Base-by-base conservation (phyloP, 345 rosid genomes). In the Hibiscus syriacus region DNA sequence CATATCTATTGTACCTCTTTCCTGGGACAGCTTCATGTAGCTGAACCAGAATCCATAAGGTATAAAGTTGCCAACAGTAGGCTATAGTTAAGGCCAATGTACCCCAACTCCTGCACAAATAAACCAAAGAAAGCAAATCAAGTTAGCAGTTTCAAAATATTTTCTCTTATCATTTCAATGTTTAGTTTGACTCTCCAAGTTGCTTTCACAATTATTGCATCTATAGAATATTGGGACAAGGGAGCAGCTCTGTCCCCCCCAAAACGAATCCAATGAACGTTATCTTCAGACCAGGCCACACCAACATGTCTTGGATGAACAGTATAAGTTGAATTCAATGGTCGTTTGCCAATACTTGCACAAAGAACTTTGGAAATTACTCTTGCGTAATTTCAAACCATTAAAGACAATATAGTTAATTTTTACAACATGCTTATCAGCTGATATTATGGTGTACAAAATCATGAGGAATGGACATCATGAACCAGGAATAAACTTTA, bases 11-110 rank as follows among this genome's bases (percentile, higher is more conserved):
- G 79, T 93, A 90, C 30, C 98, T 82, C 80, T 90, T 93, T 30
- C 96, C 97, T 0, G 98, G 97, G 68, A 93, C 96, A 17, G 98
- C 97, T 82, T 93, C 98, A 26, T 93, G 98, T 19, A 93, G 74
- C 75, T 90, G 97, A 70, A 93, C 97, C 12, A 93, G 84, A 76
- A 93, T 80, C 97, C 97, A 93, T 64, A 90, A 58, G 19, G 98
- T 90, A 79, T 93, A 93, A 29, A 93, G 89, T 75, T 93, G 98
- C 97, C 98, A 93, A 55, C 80, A 77, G 67, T 93, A 93, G 2
- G 98, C 98, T 78, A 90, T 82, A 27, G 92, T 87, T 74, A 93
- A 80, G 20, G 97, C 82, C 7, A 90, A 74, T 67, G 88, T 85
- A 43, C 98, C 98, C 97, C 98, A 93, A 71, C 98, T 88, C 98